Base-by-base conservation (phyloP, 768 basidiomycete species). In the Psilocybe cubensis region DNA sequence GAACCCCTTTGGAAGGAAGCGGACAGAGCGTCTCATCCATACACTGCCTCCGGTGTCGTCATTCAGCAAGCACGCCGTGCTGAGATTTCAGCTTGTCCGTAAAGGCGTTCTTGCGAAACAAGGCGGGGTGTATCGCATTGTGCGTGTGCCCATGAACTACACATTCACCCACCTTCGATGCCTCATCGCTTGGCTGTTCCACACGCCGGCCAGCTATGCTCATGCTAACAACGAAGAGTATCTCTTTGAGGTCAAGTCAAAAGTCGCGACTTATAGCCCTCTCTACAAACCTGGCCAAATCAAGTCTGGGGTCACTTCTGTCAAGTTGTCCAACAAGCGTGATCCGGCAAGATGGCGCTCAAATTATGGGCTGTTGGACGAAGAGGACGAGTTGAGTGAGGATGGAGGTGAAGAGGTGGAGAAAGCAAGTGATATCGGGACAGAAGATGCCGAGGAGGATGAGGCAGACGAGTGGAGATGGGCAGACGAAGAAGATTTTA, bases 71-170 rank as follows among this genome's bases (percentile, higher is more conserved):
- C 88, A 91, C 61, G 74, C 88, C 21, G 75, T 85, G 0, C 78
- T 90, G 14, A 83, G 86, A 18, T 83, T 88, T 66, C 88, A 88
- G 70, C 72, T 87, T 48, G 68, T 84, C 43, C 76, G 79, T n/a
- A 33, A 56, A 33, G 50, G 54, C 43, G 29, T 68, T 2, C 63
- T 63, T 9, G 68, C 72, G 1, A 66, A 67, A 9, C 69, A 74
- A 52, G 82, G 85, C 4, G 83, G 84, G 4, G 77, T 87, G 3
- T 83, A 84, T 64, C 81, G 89, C 51, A 72, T 90, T 51, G 83
- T 84, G 4, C 88, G 89, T 60, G 86, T 89, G 7, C 89, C 89
- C 0, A 73, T 84, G 24, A 88, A 79, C 66, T 91, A 89, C 66
- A 87, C 86, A 0, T 85, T 92, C 61, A 74, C 80, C 0, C 88